Conservation (phyloP, 2,329 filamentous ascomycete species). For the Colletotrichum chrysophilum region DNA sequence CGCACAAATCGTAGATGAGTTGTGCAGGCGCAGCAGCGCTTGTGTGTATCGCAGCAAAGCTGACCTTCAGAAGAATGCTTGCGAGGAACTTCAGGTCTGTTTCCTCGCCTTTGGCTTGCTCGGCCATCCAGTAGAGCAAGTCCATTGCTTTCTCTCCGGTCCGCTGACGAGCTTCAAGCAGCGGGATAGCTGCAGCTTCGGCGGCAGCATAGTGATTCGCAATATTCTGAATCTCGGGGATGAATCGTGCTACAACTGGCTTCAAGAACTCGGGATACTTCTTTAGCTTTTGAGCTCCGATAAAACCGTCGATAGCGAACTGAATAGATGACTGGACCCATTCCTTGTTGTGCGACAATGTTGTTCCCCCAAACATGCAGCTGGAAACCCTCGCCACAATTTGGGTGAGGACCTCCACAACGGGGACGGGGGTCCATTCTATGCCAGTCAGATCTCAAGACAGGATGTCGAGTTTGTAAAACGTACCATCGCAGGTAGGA, state of each 20-base stretch:
- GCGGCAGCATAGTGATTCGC: constrained; percentile 26
- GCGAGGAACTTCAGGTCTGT: constrained; percentile 26
- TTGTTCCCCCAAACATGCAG: constrained; percentile 31
- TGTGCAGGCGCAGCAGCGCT: constrained; percentile 28
- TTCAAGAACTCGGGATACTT: constrained; percentile 26
- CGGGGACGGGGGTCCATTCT: constrained; percentile 28
- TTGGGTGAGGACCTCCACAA: constrained; percentile 26
- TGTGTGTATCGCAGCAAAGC: constrained; percentile 33
- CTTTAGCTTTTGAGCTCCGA: constrained; percentile 27
- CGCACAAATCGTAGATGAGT: constrained; percentile 31
- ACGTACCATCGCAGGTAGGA: neutral
- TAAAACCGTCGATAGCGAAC: constrained; percentile 33
- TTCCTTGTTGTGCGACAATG: constrained; percentile 29
- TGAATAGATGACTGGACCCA: constrained; percentile 32
- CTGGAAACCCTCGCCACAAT: constrained; percentile 33
- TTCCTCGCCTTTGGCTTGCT: constrained; percentile 24
- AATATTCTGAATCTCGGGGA: constrained; percentile 30
- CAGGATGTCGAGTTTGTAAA: accelerated
- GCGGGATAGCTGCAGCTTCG: constrained; percentile 28
- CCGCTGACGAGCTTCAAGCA: constrained; percentile 24
- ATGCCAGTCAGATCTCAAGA: constrained; percentile 1
- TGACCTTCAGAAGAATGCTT: constrained; percentile 29
- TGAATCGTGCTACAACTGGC: constrained; percentile 28
- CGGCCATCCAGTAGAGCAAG: constrained; percentile 23
- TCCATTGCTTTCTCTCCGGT: constrained; percentile 25